Evolutionary conservation across 345 rosid genomes (phyloP), one percentile per base, ranked within the genome.

Genomic region (Ailanthus altissimus): DNA sequence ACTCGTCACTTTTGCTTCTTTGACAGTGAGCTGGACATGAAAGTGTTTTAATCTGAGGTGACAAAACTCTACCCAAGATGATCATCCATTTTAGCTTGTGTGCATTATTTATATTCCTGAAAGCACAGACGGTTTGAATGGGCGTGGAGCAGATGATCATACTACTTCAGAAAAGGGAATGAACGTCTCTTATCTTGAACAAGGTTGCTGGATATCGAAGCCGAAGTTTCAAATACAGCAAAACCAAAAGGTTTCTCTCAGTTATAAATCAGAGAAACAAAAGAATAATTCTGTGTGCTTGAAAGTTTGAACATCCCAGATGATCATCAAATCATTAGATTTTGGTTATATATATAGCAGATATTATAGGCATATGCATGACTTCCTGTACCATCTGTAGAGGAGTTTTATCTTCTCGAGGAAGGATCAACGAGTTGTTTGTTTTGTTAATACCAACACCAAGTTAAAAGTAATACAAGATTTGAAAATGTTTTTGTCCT

Each of bases 21-120:
- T 18, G 16, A 18, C 78, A 78, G 84, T 78, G 76, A 84, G 45
- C 61, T 81, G 72, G 86, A 42, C 78, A 45, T 78, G 78, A 81
- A 61, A 51, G 28, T 21, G n/a, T 32, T 43, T 46, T 25, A 16
- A 62, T 38, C 59, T 38, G n/a, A 47, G 57, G 16, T n/a, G 8
- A n/a, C 21, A 5, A 50, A 51, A 50, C 15, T 11, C 43, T 38
- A 16, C 15, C 51, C 50, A 13, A 13, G 32, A 38, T 4, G 32
- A 60, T 60, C n/a, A 15, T 20, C 43, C 11, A 0, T 10, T 4
- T 51, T 26, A 21, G 62, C 8, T 51, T 64, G 70, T 16, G 42
- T 47, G 58, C 20, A 47, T 28, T 61, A 8, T 49, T 32, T 14
- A 0, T 47, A 15, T 15, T 4, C 6, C 60, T 72, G 66, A 25